These are phyloP conservation scores for Inga leiocalycina DNA, from an alignment of 306 rosid genomes.

Conservation along the genomic window DNA sequence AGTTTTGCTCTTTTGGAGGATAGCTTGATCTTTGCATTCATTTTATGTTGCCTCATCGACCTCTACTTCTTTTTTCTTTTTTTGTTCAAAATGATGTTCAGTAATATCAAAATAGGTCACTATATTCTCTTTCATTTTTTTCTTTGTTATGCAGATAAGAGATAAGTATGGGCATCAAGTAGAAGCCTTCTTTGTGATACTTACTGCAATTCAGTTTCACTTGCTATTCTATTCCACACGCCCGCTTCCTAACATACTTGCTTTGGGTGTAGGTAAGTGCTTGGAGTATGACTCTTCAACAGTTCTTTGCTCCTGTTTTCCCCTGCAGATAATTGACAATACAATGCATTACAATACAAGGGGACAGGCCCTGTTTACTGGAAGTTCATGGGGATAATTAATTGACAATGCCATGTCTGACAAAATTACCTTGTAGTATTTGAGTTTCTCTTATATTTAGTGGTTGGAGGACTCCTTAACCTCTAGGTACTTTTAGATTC, in stretches of 20 bases:
- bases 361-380: neutral
- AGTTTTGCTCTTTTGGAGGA: neutral
- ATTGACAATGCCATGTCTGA: neutral
- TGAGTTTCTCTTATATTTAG: neutral
- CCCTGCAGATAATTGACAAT: neutral
- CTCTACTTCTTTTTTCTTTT: too few species aligned
- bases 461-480: neutral
- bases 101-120: too few species aligned
- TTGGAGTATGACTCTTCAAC: slow-evolving; percentile 19
- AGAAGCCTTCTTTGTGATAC: slow-evolving; percentile 80
- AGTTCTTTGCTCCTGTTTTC: neutral
- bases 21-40: too few species aligned
- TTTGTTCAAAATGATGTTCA: too few species aligned
- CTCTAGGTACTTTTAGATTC: neutral
- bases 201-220: slow-evolving; percentile 86
- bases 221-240: slow-evolving; percentile 86
- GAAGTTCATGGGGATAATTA: neutral
- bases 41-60: too few species aligned
- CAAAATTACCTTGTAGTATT: neutral
- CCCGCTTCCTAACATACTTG: slow-evolving; percentile 87
- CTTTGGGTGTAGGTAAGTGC: slow-evolving; percentile 73
- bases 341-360: neutral
- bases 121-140: neutral
- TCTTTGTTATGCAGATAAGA: slow-evolving; percentile 60
- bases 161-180: slow-evolving; percentile 84